A percentile compares a stretch with the other conserved stretches of the same genome.
phyloP scores from a whole-genome alignment of 2,329 filamentous ascomycete genomes.

The Aspergillus quadricinctus region DNA sequence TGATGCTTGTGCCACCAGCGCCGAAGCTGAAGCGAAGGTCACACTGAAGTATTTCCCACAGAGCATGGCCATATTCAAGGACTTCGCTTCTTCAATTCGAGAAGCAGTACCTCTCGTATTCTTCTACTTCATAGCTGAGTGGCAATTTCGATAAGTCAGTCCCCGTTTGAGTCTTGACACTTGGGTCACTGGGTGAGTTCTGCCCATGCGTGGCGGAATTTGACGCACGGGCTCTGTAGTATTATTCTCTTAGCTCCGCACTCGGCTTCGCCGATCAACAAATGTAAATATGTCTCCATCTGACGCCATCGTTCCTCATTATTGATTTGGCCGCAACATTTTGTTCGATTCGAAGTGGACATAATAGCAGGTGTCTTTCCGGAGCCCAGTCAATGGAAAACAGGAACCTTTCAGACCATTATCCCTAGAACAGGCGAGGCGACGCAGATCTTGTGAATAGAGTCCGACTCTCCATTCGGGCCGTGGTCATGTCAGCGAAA shows the following conservation, averaged over 20 bases:
- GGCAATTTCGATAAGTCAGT: too few relatives aligned
- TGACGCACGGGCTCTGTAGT: background rate
- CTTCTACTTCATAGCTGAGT: background rate
- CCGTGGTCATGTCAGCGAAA: conserved; percentile 19
- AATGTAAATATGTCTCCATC: background rate
- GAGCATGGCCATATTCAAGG: background rate
- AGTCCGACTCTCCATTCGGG: conserved; percentile 20
- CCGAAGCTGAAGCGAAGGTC: too few relatives aligned
- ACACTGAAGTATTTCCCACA: background rate
- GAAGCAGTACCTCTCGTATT: background rate
- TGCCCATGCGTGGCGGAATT: background rate
- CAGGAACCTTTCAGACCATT: background rate
- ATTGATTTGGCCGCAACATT: background rate
- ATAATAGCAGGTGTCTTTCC: background rate
- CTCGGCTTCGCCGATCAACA: background rate
- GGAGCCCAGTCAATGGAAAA: background rate
- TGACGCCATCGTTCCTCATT: background rate
- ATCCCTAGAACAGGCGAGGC: background rate
- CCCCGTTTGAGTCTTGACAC: too few relatives aligned
- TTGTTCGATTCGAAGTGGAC: background rate
- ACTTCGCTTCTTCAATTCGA: background rate
- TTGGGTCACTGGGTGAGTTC: background rate
- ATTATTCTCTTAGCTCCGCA: background rate
- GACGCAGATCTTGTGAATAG: conserved; percentile 27
- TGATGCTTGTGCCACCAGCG: too few relatives aligned